A percentile compares a stretch with the other conserved stretches of the same genome.
phyloP scores from a whole-genome alignment of 164 flowering plant genomes.

The Annona cherimola region DNA sequence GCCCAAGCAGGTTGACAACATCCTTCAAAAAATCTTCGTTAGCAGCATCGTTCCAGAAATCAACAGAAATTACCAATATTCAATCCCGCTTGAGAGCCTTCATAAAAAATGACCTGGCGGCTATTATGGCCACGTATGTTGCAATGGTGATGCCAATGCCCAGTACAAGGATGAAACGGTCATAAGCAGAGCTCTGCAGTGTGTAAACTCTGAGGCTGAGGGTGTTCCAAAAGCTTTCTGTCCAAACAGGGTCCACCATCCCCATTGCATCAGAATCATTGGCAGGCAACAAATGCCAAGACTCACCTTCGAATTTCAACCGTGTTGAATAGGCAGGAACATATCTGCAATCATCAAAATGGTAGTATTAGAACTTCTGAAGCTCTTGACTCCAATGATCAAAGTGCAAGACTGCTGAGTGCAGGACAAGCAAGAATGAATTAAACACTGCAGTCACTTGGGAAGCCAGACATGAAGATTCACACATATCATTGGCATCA shows the following conservation, averaged over 20 bases:
- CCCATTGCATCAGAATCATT: conserved; percentile 68
- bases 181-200: conserved; percentile 51
- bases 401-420: neutral
- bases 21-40: neutral
- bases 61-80: neutral
- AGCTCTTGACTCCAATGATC: neutral
- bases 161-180: conserved; percentile 43
- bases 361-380: neutral
- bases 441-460: too few species aligned
- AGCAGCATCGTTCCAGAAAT: neutral
- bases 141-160: conserved; percentile 56
- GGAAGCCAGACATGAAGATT: too few species aligned
- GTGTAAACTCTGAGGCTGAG: conserved; percentile 60
- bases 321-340: conserved; percentile 96
- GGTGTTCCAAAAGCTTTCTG: conserved; percentile 86
- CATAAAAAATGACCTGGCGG: conserved; percentile 37
- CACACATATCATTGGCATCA: too few species aligned
- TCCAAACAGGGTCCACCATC: conserved; percentile 78
- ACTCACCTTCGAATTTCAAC: conserved; percentile 57
- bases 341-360: conserved; percentile 45
- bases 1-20: neutral
- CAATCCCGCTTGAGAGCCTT: conserved; percentile 78
- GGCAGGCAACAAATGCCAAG: conserved; percentile 56
- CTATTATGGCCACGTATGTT: conserved; percentile 49
- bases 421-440: too few species aligned